Percentiles rank a stretch among this genome's conserved stretches.
Conservation (phyloP, 2,329 filamentous ascomycete genomes). For the Aureobasidium sp. region DNA sequence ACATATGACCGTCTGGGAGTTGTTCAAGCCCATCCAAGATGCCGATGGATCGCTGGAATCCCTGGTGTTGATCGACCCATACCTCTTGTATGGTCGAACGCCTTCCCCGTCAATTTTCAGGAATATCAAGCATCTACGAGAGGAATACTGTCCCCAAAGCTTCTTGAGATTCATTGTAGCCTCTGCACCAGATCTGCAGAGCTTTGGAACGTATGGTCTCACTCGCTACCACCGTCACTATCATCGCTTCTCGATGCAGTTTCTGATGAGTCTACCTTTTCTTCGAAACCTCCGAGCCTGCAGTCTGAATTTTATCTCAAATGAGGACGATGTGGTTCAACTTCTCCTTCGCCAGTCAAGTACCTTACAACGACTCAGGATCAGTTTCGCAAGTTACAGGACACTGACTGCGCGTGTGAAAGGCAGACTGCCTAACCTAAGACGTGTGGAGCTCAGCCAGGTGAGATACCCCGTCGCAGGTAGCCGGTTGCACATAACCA, state of each 20-base stretch:
- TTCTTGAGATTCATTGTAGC: background rate
- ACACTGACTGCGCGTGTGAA: background rate
- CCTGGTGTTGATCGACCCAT: background rate
- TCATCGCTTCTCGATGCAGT: background rate
- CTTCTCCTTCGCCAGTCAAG: background rate
- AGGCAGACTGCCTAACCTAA: background rate
- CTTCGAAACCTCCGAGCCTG: background rate
- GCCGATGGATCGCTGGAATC: background rate
- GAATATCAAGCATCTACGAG: background rate
- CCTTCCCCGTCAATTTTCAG: background rate
- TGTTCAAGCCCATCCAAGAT: background rate
- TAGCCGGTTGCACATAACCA: too few relatives aligned
- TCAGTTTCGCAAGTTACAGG: background rate
- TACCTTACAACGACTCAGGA: background rate
- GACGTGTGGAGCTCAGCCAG: background rate
- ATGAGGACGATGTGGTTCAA: background rate
- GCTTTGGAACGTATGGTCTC: background rate
- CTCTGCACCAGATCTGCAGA: background rate
- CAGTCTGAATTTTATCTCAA: background rate
- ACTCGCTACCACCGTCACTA: fast-evolving
- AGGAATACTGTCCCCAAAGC: too few relatives aligned
- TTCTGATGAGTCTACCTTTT: background rate
- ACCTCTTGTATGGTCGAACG: background rate
- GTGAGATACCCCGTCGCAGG: too few relatives aligned
- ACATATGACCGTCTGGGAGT: background rate